A percentile compares a stretch with the other conserved stretches of the same genome.
Evolutionary conservation across 257 asterid genomes (phyloP).

Genomic region (Petrea volubilis): DNA sequence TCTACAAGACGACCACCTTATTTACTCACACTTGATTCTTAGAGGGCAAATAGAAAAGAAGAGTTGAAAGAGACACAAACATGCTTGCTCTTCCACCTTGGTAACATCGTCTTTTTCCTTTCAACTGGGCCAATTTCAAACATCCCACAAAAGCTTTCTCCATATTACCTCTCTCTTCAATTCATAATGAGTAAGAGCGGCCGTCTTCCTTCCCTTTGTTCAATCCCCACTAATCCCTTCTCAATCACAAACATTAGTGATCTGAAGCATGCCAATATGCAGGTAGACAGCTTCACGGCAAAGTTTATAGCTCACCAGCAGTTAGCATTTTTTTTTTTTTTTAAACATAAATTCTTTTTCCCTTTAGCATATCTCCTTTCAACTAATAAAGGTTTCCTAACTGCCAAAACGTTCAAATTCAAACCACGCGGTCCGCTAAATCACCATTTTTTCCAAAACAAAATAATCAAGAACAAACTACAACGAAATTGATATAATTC

Average conservation of each 20-base stretch:
- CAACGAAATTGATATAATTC: background rate
- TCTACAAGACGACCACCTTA: background rate
- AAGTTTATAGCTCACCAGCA: background rate
- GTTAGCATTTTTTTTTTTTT: background rate
- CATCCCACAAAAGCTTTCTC: background rate
- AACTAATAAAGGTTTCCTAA: background rate
- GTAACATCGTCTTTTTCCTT: background rate
- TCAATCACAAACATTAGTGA: background rate
- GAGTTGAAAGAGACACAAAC: background rate
- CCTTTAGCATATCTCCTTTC: background rate
- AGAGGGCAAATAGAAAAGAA: background rate
- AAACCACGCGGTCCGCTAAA: background rate
- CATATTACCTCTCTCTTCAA: background rate
- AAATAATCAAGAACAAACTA: background rate
- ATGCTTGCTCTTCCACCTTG: background rate
- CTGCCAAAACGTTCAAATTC: background rate
- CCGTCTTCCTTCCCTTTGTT: background rate
- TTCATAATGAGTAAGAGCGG: background rate
- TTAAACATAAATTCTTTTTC: background rate
- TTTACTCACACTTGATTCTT: background rate
- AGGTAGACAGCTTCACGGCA: background rate
- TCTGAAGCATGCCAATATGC: background rate
- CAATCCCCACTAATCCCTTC: background rate
- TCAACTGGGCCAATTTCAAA: background rate
- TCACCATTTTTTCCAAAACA: background rate